These are phyloP conservation scores for Endotrypanum monterogeii DNA, from an alignment of 208 protist species.

Conservation along the genomic window DNA sequence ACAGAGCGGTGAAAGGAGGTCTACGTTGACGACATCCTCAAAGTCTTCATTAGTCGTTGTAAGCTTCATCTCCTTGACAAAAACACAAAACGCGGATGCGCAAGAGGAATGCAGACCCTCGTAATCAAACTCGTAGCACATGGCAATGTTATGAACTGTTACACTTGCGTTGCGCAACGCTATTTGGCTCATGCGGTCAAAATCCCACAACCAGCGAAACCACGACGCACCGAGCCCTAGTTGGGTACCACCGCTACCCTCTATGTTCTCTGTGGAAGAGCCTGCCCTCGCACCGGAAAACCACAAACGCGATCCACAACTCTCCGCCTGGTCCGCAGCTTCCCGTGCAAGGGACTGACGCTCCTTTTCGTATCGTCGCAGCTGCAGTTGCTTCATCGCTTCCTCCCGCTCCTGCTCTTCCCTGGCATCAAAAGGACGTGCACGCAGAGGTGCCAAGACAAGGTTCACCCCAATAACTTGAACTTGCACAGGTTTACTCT, in stretches of 20 bases:
- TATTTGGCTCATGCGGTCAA: slow-evolving; percentile 57
- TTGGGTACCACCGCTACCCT: background rate
- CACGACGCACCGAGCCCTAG: slow-evolving; percentile 6
- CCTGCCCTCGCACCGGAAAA: too few species aligned
- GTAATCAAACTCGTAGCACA: slow-evolving; percentile 74
- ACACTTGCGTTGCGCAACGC: slow-evolving; percentile 57
- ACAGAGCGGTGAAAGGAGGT: slow-evolving; percentile 19
- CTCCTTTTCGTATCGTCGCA: slow-evolving; percentile 54
- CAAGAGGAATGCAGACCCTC: slow-evolving; percentile 55
- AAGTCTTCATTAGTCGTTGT: slow-evolving; percentile 55
- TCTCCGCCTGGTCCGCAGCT: background rate
- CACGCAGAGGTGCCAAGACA: slow-evolving; percentile 67
- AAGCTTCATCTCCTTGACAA: slow-evolving; percentile 44
- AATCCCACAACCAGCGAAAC: slow-evolving; percentile 35
- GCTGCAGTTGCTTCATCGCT: slow-evolving; percentile 64
- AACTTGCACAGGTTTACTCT: slow-evolving; percentile 62
- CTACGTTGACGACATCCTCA: slow-evolving; percentile 42
- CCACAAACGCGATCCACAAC: slow-evolving; percentile 2
- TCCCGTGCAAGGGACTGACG: slow-evolving; percentile 20
- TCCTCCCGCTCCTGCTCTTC: slow-evolving; percentile 58
- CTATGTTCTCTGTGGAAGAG: too few species aligned
- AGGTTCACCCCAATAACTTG: slow-evolving; percentile 74
- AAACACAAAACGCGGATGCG: slow-evolving; percentile 43
- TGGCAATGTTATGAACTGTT: slow-evolving; percentile 43
- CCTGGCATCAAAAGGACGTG: slow-evolving; percentile 40